Percentiles rank a stretch among this genome's conserved stretches.
phyloP scores from a whole-genome alignment of 371 early-diverging fungal genomes.

The Parasitella parasitica region DNA sequence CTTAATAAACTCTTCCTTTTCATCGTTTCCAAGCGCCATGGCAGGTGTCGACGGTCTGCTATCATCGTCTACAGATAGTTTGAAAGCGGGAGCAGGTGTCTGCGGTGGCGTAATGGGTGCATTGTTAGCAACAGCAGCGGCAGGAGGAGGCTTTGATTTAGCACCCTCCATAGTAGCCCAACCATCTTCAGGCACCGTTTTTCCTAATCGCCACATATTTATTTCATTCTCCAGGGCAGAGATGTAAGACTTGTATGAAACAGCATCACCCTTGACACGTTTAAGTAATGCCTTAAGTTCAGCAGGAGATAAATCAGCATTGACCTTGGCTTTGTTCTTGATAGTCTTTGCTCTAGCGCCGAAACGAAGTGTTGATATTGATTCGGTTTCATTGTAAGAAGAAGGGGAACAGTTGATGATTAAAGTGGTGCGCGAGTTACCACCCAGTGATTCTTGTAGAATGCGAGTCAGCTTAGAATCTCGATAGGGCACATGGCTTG shows the following conservation, averaged over 20 bases:
- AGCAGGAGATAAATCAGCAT: conserved; percentile 89
- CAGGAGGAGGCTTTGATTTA: conserved; percentile 85
- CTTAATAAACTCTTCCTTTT: conserved; percentile 90
- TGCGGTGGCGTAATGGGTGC: conserved; percentile 34
- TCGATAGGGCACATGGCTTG: conserved; percentile 96
- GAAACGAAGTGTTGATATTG: conserved; percentile 95
- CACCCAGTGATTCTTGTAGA: conserved; percentile 98
- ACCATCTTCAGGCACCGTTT: conserved; percentile 67
- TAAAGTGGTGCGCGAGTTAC: conserved; percentile 95
- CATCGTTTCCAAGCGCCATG: conserved; percentile 77
- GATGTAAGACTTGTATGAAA: conserved; percentile 80
- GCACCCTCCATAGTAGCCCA: conserved; percentile 93
- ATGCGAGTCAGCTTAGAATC: conserved; percentile 98
- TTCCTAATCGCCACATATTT: conserved; percentile 84
- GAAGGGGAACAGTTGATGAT: conserved; percentile 98
- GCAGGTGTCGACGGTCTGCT: conserved; percentile 82
- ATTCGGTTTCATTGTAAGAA: conserved; percentile 95
- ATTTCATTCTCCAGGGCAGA: conserved; percentile 85
- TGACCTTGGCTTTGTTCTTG: conserved; percentile 98
- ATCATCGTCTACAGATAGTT: conserved; percentile 30
- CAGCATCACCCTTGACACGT: conserved; percentile 78
- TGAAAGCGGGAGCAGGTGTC: conserved; percentile 54
- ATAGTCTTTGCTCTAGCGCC: conserved; percentile 97
- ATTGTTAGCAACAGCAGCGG: conserved; percentile 57
- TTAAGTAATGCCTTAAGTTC: conserved; percentile 93